A percentile compares a stretch with the other conserved stretches of the same genome.
These are phyloP conservation scores for Candida dubliniensis DNA, from an alignment of 1,139 yeast genomes.

Conservation along the genomic window DNA sequence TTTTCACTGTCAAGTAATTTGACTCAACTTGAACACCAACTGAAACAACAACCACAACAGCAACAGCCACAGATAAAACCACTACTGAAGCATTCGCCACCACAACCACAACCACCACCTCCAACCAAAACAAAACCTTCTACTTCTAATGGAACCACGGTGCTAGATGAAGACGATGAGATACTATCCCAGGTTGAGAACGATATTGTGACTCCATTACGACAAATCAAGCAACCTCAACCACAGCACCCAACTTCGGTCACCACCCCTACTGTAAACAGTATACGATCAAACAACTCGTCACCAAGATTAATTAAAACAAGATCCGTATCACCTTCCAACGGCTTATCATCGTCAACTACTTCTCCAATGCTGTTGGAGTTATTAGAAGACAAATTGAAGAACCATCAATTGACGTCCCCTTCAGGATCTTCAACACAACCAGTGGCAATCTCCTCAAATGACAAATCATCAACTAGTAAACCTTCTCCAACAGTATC, in stretches of 20 bases:
- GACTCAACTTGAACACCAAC: conserved; percentile 11
- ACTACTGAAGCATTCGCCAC: conserved; percentile 1
- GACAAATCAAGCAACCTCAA: conserved; percentile 15
- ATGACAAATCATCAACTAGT: conserved; percentile 3
- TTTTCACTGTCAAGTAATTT: conserved; percentile 27
- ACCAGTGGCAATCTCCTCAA: conserved; percentile 4
- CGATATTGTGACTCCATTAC: conserved; percentile 23
- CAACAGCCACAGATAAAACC: neutral
- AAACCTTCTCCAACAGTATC: conserved; percentile 13
- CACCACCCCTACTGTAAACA: neutral
- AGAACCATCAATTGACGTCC: conserved; percentile 2
- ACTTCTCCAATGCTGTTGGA: conserved; percentile 18
- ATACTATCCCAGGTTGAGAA: conserved; percentile 17
- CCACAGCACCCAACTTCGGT: conserved; percentile 9
- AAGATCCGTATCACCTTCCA: conserved; percentile 16
- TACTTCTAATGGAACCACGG: neutral
- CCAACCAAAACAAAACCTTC: conserved; percentile 3
- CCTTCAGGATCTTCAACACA: conserved; percentile 2
- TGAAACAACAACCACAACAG: conserved; percentile 5
- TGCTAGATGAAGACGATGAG: conserved; percentile 15
- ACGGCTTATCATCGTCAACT: conserved; percentile 13
- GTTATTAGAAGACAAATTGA: conserved; percentile 14
- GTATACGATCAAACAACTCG: conserved; percentile 8
- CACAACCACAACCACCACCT: neutral
- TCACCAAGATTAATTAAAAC: conserved; percentile 18